Conservation (phyloP, 371 early-diverging fungal species). For the Rhizopus stolonifer region DNA sequence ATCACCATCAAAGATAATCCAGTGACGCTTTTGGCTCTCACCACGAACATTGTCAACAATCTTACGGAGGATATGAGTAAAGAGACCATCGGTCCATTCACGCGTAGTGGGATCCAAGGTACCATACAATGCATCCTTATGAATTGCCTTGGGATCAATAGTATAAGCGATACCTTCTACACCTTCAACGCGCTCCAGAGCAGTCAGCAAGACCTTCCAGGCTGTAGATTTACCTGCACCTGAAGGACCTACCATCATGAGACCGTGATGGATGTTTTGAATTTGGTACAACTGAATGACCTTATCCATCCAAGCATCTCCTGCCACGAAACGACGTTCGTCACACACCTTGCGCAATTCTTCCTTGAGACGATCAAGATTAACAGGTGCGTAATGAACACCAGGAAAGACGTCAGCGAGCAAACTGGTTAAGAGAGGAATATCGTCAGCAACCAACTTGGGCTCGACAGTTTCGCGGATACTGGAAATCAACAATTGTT, state of each 20-base stretch:
- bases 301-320: slow-evolving; percentile 93
- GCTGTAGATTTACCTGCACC: slow-evolving; percentile 95
- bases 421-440: slow-evolving; percentile 82
- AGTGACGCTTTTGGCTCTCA: slow-evolving; percentile 90
- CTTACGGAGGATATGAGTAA: slow-evolving; percentile 95
- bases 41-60: slow-evolving; percentile 98
- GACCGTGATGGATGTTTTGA: slow-evolving; percentile 96
- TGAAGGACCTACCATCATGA: slow-evolving; percentile 99
- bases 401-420: slow-evolving; percentile 97
- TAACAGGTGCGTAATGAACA: slow-evolving; percentile 81
- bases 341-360: slow-evolving; percentile 80
- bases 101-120: slow-evolving; percentile 95
- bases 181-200: slow-evolving; percentile 85
- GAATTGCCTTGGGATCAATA: slow-evolving; percentile 98
- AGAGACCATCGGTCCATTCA: slow-evolving; percentile 99
- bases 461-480: slow-evolving; percentile 96
- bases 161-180: slow-evolving; percentile 90
- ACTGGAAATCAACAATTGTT: slow-evolving; percentile 91
- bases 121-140: slow-evolving; percentile 96
- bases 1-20: slow-evolving; percentile 99
- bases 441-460: slow-evolving; percentile 95
- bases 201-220: slow-evolving; percentile 89
- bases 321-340: slow-evolving; percentile 73
- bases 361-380: slow-evolving; percentile 71
- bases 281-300: slow-evolving; percentile 96